Percentiles rank a stretch among this genome's conserved stretches.
phyloP scores from a whole-genome alignment of 1,284 basidiomycete genomes.

The Marasmius tenuissimus region DNA sequence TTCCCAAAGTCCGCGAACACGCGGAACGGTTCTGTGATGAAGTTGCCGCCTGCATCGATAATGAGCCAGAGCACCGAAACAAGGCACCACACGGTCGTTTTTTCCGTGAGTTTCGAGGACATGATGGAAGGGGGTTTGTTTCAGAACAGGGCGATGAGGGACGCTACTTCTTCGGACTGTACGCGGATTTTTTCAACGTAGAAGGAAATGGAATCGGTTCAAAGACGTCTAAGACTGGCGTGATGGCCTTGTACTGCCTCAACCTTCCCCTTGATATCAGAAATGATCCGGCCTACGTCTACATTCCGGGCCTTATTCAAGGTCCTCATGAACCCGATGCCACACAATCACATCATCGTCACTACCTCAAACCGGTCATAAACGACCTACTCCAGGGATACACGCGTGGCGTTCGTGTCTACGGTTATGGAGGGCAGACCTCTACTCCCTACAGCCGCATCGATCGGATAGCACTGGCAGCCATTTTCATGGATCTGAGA shows the following conservation, averaged over 20 bases:
- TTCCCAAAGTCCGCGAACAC: constrained; percentile 2
- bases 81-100: neutral
- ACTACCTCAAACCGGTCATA: constrained; percentile 5
- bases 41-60: neutral
- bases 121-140: constrained; percentile 6
- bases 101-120: neutral
- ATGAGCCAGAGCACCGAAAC: neutral
- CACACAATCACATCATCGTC: neutral
- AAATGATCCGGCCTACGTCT: constrained; percentile 6
- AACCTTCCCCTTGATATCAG: constrained; percentile 3
- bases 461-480: neutral
- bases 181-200: constrained; percentile 7
- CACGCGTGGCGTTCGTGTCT: neutral
- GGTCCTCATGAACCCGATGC: constrained; percentile 3
- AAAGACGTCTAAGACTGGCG: neutral
- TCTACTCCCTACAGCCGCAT: neutral
- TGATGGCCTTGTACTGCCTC: constrained; percentile 1
- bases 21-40: constrained; percentile 1
- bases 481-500: neutral
- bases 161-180: constrained; percentile 5
- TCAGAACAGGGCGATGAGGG: constrained; percentile 3
- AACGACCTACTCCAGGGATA: neutral
- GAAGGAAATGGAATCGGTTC: constrained; percentile 7
- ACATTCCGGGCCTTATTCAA: constrained; percentile 6
- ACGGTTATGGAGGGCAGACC: neutral